phyloP scores from a whole-genome alignment of 257 asterid genomes.

The Gentiana straminea region DNA sequence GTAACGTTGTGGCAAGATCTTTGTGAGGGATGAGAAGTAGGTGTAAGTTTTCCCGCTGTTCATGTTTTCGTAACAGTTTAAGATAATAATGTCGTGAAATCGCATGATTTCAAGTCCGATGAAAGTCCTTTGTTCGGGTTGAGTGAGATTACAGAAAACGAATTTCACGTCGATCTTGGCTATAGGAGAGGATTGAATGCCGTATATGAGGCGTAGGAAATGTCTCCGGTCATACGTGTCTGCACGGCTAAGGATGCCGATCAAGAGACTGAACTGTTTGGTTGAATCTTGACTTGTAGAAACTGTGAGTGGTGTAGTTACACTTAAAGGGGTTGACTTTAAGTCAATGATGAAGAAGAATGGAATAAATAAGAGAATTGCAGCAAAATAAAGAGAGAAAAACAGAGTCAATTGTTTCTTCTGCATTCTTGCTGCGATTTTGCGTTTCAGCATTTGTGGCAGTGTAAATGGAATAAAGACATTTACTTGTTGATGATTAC shows the following conservation, averaged over 20 bases:
- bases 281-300: slow-evolving; percentile 8
- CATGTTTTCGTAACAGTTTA: slow-evolving; percentile 61
- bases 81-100: slow-evolving; percentile 47
- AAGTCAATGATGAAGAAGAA: slow-evolving; percentile 28
- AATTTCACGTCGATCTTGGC: slow-evolving; percentile 48
- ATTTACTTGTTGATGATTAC: background rate
- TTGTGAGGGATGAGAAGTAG: slow-evolving; percentile 60
- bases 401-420: slow-evolving; percentile 11
- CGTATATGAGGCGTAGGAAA: slow-evolving; percentile 70
- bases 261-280: slow-evolving; percentile 31
- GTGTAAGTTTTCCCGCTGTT: slow-evolving; percentile 58
- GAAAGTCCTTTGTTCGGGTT: slow-evolving; percentile 33
- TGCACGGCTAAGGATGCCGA: slow-evolving; percentile 57
- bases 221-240: slow-evolving; percentile 51
- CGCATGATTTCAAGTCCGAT: slow-evolving; percentile 60
- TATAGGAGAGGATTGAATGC: slow-evolving; percentile 28
- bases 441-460: background rate
- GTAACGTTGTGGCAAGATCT: slow-evolving; percentile 25
- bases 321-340: slow-evolving; percentile 17
- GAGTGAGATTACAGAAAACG: slow-evolving; percentile 52
- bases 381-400: slow-evolving; percentile 18
- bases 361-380: slow-evolving; percentile 31
- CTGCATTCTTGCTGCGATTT: slow-evolving; percentile 8
- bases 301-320: slow-evolving; percentile 8
- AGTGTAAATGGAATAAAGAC: background rate